Evolutionary conservation across 805 yeast species (phyloP).

Genomic region (Kazachstania psychrophila): DNA sequence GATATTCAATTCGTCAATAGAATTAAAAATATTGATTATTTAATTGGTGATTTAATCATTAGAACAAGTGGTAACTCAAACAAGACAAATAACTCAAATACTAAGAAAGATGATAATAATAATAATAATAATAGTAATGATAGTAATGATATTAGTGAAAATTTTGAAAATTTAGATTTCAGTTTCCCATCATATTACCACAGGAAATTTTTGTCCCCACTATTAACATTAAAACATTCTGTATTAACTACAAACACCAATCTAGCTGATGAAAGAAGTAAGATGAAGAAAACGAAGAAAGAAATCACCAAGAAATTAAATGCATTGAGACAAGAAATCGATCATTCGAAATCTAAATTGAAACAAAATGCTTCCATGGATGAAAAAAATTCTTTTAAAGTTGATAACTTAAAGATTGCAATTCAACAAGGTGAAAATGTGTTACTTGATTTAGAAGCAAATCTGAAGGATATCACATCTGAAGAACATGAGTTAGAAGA

Average conservation of each 20-base stretch:
- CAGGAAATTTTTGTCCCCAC: constrained; percentile 43
- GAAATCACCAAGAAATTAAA: constrained; percentile 49
- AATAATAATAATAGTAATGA: constrained; percentile 5
- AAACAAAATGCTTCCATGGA: constrained; percentile 44
- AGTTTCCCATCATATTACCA: constrained; percentile 30
- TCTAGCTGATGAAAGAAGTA: constrained; percentile 47
- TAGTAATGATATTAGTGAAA: constrained; percentile 8
- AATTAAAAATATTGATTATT: constrained; percentile 26
- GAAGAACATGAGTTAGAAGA: constrained; percentile 26
- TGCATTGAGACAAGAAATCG: constrained; percentile 48
- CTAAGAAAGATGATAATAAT: neutral
- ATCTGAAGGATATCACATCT: constrained; percentile 10
- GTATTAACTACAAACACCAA: constrained; percentile 55
- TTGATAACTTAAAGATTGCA: constrained; percentile 40
- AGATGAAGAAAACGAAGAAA: constrained; percentile 46
- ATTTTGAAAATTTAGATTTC: constrained; percentile 23
- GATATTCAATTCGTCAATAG: constrained; percentile 41
- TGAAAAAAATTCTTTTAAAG: constrained; percentile 44
- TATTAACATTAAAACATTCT: constrained; percentile 55
- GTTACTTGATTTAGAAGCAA: constrained; percentile 15
- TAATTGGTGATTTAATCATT: constrained; percentile 34
- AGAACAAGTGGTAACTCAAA: constrained; percentile 24
- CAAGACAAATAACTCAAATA: neutral
- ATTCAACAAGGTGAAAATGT: constrained; percentile 32
- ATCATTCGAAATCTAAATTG: constrained; percentile 39